Evolutionary conservation across 225 moss, liverwort and hornwort genomes (phyloP), one percentile per base, ranked within the genome.

Genomic region (Polytrichum commune): DNA sequence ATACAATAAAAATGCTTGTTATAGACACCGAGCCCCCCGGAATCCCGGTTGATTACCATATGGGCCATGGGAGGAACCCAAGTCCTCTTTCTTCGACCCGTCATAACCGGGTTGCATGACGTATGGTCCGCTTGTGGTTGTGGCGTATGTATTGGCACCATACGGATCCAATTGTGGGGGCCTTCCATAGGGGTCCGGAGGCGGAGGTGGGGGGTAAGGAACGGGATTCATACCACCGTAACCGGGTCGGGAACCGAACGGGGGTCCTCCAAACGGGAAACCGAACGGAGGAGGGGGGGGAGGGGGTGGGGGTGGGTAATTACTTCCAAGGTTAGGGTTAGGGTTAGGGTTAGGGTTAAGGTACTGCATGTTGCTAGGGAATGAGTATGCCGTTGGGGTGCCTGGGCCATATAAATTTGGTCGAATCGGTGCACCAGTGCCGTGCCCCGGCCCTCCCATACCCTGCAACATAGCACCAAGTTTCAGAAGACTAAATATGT

Each of bases 111-210:
- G 46, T 46, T 46, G 46, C 13, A 4, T 46, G 13, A 3, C 7
- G 0, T 46, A 13, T 2, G 46, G 46, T 3, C 84, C 84, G 19
- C 71, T 71, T 57, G 84, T 66, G 38, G 67, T 73, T 23, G 65
- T 65, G 38, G 32, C 53, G 27, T 38, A 55, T 16, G 73, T 46
- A 18, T 53, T 56, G 22, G 30, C 4, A 8, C 72, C 72, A 64
- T 72, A 72, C 3, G 63, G 72, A 46, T 67, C 60, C 20, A 25
- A 25, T 0, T 55, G 65, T 54, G 33, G 60, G 33, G 55, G 64
- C 46, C 46, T 46, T 13, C 46, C 0, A 3, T 46, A 46, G 3
- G 46, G 46, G 10, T 46, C 46, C 7, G 13, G 13, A 0, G 46
- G 46, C 13, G 46, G 46, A 13, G 46, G 46, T 46, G 46, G 46